Evolutionary conservation across 108 stramenopile species (phyloP), one percentile per base, ranked within the genome.

Genomic region (Cyclotella kingstonii): DNA sequence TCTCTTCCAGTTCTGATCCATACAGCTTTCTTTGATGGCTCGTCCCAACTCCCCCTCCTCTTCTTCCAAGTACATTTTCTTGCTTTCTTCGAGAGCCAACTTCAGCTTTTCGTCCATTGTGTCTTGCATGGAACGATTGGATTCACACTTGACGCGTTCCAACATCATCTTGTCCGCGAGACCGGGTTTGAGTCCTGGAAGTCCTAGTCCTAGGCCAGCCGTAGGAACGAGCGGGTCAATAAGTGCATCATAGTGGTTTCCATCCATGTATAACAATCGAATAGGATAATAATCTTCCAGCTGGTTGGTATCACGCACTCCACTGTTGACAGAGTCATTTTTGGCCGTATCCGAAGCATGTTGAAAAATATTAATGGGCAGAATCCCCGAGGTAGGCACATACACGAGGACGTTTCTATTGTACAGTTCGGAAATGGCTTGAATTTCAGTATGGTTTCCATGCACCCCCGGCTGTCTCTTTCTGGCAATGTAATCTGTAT

Each of bases 391-490:
- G n/a, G 73, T 59, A 11, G 91, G 91, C 5, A 73, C 70, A 54
- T 80, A 96, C 14, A 98, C 90, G 67, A 96, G 91, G 34, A 95
- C 83, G 17, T 87, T 86, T 30, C 96, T 80, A 59, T 95, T 93
- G 82, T 95, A 97, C 26, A 98, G 62, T 84, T 98, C 98, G 42
- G 81, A 84, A 43, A 96, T 80, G 43, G 98, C 98, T 66, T 96
- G 96, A 41, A 98, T 87, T 75, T 98, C 98, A 8, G 95, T 85
- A 68, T 97, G 94, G 76, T 97, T 97, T 3, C 96, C 98, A 73
- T 97, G 97, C 4, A 89, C 90, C 4, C 91, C 96, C 23, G 80
- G 72, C 21, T 57, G 66, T 4, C 94, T 77, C 54, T 96, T 97
- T 5, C 87, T 65, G 0, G 55, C 60, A 36, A 97, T 65, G 71